These are phyloP conservation scores for Globisporangium recalcitrans DNA, from an alignment of 352 stramenopile genomes.

Conservation along the genomic window DNA sequence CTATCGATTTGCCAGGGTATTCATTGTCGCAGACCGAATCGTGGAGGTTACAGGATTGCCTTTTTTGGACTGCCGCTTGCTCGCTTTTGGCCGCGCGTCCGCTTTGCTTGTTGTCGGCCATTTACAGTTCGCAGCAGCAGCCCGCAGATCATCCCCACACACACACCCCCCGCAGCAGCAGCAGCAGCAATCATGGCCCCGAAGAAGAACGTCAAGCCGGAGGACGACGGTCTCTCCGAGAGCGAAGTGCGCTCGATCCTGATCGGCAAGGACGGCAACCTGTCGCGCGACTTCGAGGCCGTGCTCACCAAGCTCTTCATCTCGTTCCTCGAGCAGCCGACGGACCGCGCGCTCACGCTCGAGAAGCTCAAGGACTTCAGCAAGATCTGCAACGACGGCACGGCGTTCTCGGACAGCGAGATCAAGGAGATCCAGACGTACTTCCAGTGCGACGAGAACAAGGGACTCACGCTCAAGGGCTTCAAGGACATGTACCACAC, in stretches of 20 bases:
- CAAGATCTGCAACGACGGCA: constrained; percentile 87
- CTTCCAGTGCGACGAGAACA: constrained; percentile 90
- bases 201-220: constrained; percentile 42
- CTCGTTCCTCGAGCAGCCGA: constrained; percentile 75
- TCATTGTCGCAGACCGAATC: neutral
- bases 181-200: constrained; percentile 33
- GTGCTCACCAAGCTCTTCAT: constrained; percentile 83
- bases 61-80: constrained; percentile 6
- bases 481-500: constrained; percentile 92
- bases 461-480: constrained; percentile 83
- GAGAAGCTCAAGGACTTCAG: constrained; percentile 87
- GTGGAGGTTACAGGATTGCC: constrained; percentile 7
- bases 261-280: constrained; percentile 75
- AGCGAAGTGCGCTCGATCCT: constrained; percentile 80
- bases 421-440: constrained; percentile 91
- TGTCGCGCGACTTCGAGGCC: constrained; percentile 82
- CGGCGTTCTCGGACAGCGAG: constrained; percentile 83
- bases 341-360: constrained; percentile 74
- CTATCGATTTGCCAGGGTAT: neutral
- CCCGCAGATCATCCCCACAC: neutral
- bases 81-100: constrained; percentile 6
- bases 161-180: neutral
- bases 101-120: constrained; percentile 3
- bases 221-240: constrained; percentile 62
- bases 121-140: constrained; percentile 11